A percentile compares a stretch with the other conserved stretches of the same genome.
phyloP scores from a whole-genome alignment of 2,329 filamentous ascomycete genomes.

The Colletotrichum costaricense region DNA sequence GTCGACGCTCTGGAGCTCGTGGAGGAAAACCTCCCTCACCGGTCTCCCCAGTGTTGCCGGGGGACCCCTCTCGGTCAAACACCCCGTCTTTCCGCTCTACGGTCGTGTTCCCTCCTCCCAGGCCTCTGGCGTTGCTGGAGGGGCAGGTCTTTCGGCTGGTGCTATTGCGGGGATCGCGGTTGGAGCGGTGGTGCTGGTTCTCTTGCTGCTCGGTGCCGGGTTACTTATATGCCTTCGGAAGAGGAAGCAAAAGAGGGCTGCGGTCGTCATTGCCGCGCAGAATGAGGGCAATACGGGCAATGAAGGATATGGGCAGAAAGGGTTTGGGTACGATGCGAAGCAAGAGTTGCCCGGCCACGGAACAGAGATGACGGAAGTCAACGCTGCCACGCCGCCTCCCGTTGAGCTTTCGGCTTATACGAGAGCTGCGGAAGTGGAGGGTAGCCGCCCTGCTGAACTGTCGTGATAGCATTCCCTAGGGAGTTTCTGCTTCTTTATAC shows the following conservation, averaged over 20 bases:
- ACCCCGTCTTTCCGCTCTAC: conserved; percentile 17
- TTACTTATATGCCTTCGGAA: neutral
- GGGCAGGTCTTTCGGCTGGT: neutral
- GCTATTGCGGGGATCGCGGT: conserved; percentile 5
- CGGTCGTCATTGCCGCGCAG: neutral
- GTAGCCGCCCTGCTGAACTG: neutral
- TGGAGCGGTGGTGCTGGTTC: neutral
- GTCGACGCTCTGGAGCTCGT: neutral
- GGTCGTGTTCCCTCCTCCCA: neutral
- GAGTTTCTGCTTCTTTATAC: neutral
- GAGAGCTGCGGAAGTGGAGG: conserved; percentile 3
- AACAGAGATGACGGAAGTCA: neutral
- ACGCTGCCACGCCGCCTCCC: neutral
- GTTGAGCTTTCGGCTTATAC: conserved; percentile 15
- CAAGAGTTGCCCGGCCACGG: conserved; percentile 12
- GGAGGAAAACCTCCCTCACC: neutral
- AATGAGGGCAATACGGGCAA: neutral
- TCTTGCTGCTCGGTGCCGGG: neutral
- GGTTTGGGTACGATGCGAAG: conserved; percentile 4
- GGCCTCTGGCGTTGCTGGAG: neutral
- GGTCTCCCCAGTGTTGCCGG: neutral
- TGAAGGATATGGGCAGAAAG: neutral
- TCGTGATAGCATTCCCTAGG: neutral
- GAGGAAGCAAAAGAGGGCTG: neutral
- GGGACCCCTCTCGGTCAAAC: neutral